Evolutionary conservation across 192 early-diverging fungal genomes (phyloP).

Genomic region (Gonapodya sp.): DNA sequence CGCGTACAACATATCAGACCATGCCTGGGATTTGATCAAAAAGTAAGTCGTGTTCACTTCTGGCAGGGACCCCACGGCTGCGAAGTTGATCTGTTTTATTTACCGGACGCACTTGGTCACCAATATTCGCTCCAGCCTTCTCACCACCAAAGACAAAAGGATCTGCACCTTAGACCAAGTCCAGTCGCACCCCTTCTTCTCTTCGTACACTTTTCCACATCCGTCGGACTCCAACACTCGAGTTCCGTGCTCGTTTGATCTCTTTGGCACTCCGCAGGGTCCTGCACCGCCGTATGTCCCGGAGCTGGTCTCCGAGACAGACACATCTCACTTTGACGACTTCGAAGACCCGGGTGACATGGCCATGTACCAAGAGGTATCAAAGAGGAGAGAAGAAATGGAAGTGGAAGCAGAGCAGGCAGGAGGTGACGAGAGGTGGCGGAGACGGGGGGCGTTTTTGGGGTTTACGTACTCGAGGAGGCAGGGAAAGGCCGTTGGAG

Average conservation of each 20-base stretch:
- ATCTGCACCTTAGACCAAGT: not conserved
- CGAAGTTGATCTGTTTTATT: too few relatives aligned
- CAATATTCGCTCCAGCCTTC: not conserved
- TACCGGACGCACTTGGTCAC: too few relatives aligned
- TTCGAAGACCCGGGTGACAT: slow-evolving; percentile 37
- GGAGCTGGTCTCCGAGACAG: slow-evolving; percentile 20
- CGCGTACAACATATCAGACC: slow-evolving; percentile 65
- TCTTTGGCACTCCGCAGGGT: not conserved
- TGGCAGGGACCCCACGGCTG: not conserved
- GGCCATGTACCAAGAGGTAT: slow-evolving; percentile 45
- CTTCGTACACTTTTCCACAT: not conserved
- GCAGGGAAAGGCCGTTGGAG: not conserved
- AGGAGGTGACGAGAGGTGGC: slow-evolving; percentile 5
- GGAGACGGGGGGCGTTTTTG: slow-evolving; percentile 30
- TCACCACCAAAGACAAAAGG: not conserved
- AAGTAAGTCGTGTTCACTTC: slow-evolving; percentile 14
- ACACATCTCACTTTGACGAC: slow-evolving; percentile 49
- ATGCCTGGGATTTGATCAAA: slow-evolving; percentile 68
- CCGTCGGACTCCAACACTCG: not conserved
- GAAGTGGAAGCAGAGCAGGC: not conserved
- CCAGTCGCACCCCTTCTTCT: not conserved
- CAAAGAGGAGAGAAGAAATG: slow-evolving; percentile 24
- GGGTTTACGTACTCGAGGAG: slow-evolving; percentile 34
- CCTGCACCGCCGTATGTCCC: slow-evolving; percentile 33
- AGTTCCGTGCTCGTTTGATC: not conserved